Conservation (phyloP, 1,139 yeast genomes). For the Kodamaea fungicola region DNA sequence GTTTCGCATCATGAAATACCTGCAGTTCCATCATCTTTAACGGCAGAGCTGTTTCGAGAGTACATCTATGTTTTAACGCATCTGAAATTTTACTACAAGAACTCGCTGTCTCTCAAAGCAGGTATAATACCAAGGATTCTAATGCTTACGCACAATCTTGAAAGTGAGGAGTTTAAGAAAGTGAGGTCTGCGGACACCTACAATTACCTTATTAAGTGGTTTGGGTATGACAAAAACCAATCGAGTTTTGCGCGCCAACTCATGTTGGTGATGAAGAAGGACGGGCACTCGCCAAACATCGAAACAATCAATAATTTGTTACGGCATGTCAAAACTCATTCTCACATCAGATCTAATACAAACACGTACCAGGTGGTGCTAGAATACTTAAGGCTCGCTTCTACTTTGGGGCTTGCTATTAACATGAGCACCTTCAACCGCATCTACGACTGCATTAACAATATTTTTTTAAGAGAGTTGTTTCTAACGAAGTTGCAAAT, state of each 20-base stretch:
- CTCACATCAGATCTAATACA: slow-evolving; percentile 30
- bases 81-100: slow-evolving; percentile 28
- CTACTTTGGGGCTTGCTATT: slow-evolving; percentile 25
- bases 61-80: slow-evolving; percentile 40
- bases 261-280: slow-evolving; percentile 40
- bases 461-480: slow-evolving; percentile 36
- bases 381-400: slow-evolving; percentile 30
- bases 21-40: slow-evolving; percentile 27
- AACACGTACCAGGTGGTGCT: slow-evolving; percentile 30
- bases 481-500: slow-evolving; percentile 31
- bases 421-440: slow-evolving; percentile 37
- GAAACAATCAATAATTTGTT: slow-evolving; percentile 40
- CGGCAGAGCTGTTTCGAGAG: slow-evolving; percentile 29
- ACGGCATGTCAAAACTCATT: slow-evolving; percentile 30
- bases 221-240: slow-evolving; percentile 42
- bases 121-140: slow-evolving; percentile 41
- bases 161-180: slow-evolving; percentile 26
- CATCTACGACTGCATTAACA: slow-evolving; percentile 37
- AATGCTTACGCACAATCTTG: slow-evolving; percentile 36
- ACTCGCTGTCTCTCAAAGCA: slow-evolving; percentile 33
- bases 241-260: slow-evolving; percentile 41
- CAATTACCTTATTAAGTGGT: slow-evolving; percentile 40
- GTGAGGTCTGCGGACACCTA: slow-evolving; percentile 36
- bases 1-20: slow-evolving; percentile 32
- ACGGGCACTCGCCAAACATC: slow-evolving; percentile 39